phyloP scores from a whole-genome alignment of 2,329 filamentous ascomycete genomes.

The Colletotrichum graminicola region DNA sequence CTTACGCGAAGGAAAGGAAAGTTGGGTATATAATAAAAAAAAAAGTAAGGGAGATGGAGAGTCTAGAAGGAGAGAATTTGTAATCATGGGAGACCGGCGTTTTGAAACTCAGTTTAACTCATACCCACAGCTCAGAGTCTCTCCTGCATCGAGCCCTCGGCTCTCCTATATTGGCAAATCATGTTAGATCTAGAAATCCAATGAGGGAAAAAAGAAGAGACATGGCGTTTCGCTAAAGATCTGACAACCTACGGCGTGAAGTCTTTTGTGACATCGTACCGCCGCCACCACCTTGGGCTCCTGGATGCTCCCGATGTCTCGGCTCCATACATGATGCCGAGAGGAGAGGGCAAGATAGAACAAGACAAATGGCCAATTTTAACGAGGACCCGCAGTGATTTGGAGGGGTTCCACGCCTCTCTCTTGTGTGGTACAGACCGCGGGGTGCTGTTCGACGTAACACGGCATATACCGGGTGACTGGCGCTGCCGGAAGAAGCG shows the following conservation, averaged over 20 bases:
- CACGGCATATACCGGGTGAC: constrained; percentile 19
- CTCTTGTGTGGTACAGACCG: neutral
- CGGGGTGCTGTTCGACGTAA: neutral
- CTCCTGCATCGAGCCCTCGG: neutral
- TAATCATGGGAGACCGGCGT: neutral
- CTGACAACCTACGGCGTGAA: neutral
- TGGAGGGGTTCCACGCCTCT: neutral
- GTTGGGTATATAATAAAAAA: constrained; percentile 22
- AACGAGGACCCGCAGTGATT: neutral
- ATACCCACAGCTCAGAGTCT: neutral
- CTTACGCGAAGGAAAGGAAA: constrained; percentile 27
- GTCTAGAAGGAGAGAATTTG: neutral
- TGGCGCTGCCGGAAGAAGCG: neutral
- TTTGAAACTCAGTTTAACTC: neutral
- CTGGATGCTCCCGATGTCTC: neutral
- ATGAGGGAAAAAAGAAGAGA: no score
- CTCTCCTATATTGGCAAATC: neutral
- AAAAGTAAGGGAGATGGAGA: neutral
- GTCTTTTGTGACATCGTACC: neutral
- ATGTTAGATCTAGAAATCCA: neutral
- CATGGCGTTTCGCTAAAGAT: neutral
- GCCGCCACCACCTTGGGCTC: neutral
- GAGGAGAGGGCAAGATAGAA: neutral
- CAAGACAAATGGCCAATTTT: neutral
- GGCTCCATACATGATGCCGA: neutral